A percentile compares a stretch with the other conserved stretches of the same genome.
phyloP scores from a whole-genome alignment of 345 rosid genomes.

The Lagerstroemia speciosa region DNA sequence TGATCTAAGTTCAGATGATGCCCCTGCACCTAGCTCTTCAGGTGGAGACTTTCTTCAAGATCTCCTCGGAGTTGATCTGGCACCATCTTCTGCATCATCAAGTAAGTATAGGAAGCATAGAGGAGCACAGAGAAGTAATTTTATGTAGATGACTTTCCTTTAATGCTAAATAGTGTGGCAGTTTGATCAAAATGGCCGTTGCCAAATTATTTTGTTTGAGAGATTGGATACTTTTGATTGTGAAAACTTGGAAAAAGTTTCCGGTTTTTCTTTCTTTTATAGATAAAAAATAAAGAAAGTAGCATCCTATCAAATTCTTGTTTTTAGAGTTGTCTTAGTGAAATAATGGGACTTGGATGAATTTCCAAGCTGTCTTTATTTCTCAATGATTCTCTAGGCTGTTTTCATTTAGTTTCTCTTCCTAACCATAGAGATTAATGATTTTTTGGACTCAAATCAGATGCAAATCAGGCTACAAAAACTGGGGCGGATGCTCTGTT shows the following conservation, averaged over 20 bases:
- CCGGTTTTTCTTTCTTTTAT: neutral
- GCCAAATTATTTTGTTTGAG: neutral
- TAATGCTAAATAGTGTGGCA: neutral
- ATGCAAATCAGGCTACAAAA: slow-evolving; percentile 51
- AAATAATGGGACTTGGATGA: neutral
- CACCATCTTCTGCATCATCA: slow-evolving; percentile 41
- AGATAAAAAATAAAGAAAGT: neutral
- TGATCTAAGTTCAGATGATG: slow-evolving; percentile 75
- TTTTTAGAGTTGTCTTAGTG: neutral
- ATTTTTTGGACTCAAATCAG: slow-evolving; percentile 19
- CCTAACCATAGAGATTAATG: neutral
- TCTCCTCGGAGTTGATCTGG: slow-evolving; percentile 79
- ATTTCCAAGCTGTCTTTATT: neutral
- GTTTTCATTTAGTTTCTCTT: neutral
- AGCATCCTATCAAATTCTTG: neutral
- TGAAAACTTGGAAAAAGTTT: neutral
- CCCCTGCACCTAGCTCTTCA: slow-evolving; percentile 64
- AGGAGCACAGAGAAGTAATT: neutral
- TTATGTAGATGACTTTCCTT: neutral
- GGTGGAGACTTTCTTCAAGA: slow-evolving; percentile 85
- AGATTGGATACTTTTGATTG: neutral
- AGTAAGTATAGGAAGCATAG: slow-evolving; percentile 50
- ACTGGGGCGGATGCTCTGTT: slow-evolving; percentile 72
- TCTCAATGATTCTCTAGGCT: neutral
- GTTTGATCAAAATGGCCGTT: neutral